Conservation (phyloP, 2,329 filamentous ascomycete species). For the Colletotrichum sp. region DNA sequence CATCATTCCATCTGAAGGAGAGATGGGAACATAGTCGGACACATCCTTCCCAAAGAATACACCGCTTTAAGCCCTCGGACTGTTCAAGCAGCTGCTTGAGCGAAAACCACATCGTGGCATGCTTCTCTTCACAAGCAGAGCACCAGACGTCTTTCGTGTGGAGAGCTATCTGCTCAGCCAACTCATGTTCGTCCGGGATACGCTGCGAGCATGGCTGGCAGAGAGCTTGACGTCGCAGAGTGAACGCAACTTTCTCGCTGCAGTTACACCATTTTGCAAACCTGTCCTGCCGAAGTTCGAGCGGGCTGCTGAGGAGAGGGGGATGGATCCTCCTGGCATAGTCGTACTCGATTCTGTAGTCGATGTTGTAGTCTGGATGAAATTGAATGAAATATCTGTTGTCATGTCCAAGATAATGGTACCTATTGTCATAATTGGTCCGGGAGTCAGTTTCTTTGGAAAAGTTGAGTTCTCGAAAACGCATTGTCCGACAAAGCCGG, state of each 20-base stretch:
- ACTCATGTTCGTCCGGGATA: background rate
- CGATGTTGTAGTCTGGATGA: no score
- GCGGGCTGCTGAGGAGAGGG: no score
- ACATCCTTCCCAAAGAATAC: background rate
- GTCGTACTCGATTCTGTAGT: no score
- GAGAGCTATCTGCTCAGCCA: background rate
- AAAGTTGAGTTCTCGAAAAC: background rate
- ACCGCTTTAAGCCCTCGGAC: background rate
- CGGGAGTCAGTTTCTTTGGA: accelerated
- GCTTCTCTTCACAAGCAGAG: background rate
- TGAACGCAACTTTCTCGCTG: background rate
- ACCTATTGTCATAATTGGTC: background rate
- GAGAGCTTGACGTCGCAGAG: background rate
- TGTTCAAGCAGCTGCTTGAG: accelerated
- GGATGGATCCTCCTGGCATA: no score
- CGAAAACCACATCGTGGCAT: background rate
- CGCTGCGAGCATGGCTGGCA: background rate
- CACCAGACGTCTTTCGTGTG: background rate
- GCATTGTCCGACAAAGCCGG: background rate
- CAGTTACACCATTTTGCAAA: background rate
- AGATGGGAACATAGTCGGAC: background rate
- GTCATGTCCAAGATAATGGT: no score
- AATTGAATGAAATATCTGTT: no score
- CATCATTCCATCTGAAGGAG: background rate
- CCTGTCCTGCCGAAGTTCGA: accelerated